Conservation (phyloP, 768 basidiomycete species). For the Mrakia blollopis region DNA sequence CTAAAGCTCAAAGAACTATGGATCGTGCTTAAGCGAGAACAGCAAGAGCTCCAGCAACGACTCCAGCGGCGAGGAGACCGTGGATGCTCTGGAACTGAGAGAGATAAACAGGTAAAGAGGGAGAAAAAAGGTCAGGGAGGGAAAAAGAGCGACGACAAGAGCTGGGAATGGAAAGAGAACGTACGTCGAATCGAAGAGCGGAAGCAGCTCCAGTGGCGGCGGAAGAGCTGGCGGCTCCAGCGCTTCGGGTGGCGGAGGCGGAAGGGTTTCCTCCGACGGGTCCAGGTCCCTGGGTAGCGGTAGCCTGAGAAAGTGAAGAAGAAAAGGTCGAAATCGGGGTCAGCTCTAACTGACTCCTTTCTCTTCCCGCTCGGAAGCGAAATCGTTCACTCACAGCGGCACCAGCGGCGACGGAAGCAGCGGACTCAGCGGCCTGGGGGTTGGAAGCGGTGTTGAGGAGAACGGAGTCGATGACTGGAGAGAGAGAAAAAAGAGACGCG, state of each 20-base stretch:
- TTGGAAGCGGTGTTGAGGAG: constrained; percentile 13
- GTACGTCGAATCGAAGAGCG: neutral
- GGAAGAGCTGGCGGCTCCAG: neutral
- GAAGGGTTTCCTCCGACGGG: constrained; percentile 13
- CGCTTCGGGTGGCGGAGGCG: neutral
- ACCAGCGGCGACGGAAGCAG: neutral
- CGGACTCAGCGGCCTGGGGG: neutral
- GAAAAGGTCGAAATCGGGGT: neutral
- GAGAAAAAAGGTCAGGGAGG: neutral
- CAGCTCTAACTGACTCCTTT: no score
- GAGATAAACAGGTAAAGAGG: neutral
- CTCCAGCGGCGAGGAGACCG: constrained; percentile 1
- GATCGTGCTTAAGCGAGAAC: neutral
- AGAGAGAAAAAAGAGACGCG: neutral
- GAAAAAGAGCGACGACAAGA: no score
- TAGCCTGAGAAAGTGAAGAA: neutral
- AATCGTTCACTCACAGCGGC: neutral
- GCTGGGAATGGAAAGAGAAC: neutral
- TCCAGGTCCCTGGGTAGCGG: neutral
- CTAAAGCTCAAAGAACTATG: neutral
- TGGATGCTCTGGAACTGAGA: neutral
- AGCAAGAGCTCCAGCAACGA: neutral
- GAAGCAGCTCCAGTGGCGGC: neutral
- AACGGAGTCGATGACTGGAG: neutral
- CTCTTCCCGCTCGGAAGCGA: neutral